Evolutionary conservation across 495 filamentous ascomycete genomes (phyloP), one percentile per base, ranked within the genome.

Genomic region (Hypoxylon lienhwacheense): DNA sequence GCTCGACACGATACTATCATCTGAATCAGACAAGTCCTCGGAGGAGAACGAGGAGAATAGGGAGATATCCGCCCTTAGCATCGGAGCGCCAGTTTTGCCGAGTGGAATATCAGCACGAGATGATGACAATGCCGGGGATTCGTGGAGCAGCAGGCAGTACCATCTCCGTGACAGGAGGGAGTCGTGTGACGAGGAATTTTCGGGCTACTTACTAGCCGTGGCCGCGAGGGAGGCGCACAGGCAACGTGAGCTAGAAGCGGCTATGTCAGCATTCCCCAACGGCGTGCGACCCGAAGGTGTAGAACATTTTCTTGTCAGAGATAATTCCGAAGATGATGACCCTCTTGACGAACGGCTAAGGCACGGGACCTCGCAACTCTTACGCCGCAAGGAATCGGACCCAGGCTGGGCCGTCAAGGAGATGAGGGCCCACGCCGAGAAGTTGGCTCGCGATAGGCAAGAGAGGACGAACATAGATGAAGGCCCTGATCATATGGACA

Each of bases 171-270:
- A 68, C 26, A 71, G 76, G 33, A 63, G 84, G 74, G 76, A 87
- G 74, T 72, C 77, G 40, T 84, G 83, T 41, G 85, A 91, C 67
- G 84, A 84, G 26, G 75, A 81, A 51, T 84, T 87, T 49, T 84
- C 85, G 34, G 84, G 84, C 8, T 91, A 90, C 58, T 69, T 95
- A 31, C 78, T 92, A 12, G 82, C 85, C 15, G 71, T 95, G 42
- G 88, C 89, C 15, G 86, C 87, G 29, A 81, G 79, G 42, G 85
- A 88, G 50, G 88, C 88, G 10, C 84, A 91, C 65, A 82, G 82
- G 65, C 85, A 91, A 65, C 60, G 64, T 56, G 64, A 78, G 45
- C 65, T 76, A 32, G 70, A 78, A 65, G 62, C 70, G 44, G 73
- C 72, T 59, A 70, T 78, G 67, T 71, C 73, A 36, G 73, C 74